Evolutionary conservation across 139 green algal species (phyloP).

Genomic region (Tetraselmis chui): DNA sequence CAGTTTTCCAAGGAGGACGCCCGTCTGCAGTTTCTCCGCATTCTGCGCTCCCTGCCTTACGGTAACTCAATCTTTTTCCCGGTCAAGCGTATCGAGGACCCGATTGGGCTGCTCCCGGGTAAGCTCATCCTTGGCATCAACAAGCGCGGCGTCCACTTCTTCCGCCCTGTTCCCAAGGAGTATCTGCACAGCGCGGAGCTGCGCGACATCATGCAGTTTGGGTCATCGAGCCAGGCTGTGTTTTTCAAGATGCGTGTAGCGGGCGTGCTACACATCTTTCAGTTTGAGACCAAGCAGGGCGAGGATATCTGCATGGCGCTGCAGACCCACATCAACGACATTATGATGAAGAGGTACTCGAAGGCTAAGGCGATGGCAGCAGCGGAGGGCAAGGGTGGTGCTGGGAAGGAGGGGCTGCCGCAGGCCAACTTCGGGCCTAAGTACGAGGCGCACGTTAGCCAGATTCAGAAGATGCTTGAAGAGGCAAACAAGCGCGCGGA

Average conservation of each 20-base stretch:
- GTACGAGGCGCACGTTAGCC: constrained; percentile 76
- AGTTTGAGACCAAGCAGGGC: constrained; percentile 91
- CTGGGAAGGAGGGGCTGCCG: constrained; percentile 7
- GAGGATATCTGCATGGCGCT: constrained; percentile 98
- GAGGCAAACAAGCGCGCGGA: constrained; percentile 36
- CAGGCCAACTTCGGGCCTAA: constrained; percentile 66
- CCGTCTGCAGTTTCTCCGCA: constrained; percentile 81
- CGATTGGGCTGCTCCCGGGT: constrained; percentile 88
- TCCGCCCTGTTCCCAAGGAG: constrained; percentile 88
- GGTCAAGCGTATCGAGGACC: constrained; percentile 85
- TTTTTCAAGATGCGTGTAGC: constrained; percentile 99
- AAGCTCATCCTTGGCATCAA: constrained; percentile 96
- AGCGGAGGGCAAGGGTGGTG: constrained; percentile 10
- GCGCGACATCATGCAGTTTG: constrained; percentile 97
- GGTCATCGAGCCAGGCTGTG: constrained; percentile 72
- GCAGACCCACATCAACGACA: constrained; percentile 98
- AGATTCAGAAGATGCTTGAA: constrained; percentile 75
- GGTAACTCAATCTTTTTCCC: constrained; percentile 78
- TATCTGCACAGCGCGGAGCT: constrained; percentile 95
- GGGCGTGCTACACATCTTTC: constrained; percentile 94
- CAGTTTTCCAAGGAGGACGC: constrained; percentile 88
- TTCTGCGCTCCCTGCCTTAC: constrained; percentile 91
- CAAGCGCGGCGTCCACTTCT: constrained; percentile 81
- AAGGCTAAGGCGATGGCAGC: constrained; percentile 30
- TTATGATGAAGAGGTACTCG: constrained; percentile 90